Evolutionary conservation across 306 rosid species (phyloP), one percentile per base, ranked within the genome.

Genomic region (Inga oerstediana): DNA sequence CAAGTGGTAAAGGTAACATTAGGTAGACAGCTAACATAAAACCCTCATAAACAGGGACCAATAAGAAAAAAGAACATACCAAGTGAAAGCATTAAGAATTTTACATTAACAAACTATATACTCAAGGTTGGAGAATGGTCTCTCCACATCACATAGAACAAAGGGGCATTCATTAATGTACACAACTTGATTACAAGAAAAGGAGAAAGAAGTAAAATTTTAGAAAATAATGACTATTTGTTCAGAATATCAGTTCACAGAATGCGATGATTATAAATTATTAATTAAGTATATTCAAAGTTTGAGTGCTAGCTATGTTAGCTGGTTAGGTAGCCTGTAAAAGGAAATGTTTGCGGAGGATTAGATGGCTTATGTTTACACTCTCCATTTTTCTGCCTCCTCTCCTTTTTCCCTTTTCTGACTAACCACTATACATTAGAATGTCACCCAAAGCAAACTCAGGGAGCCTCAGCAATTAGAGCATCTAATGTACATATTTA

Each of bases 41-140:
- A 74, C 48, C 35, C 3, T 17, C 20, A n/a, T 32, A 22, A 48
- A 14, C 76, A 59, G 66, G 30, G 27, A 79, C 52, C 34, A 22
- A 13, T 37, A 37, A 68, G 3, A 13, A 70, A 70, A 27, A 86
- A 70, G 72, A 10, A 39, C 3, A 22, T 16, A 75, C 58, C 61
- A 74, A 51, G 76, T 51, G n/a, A 16, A 62, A 74, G 15, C 41
- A 56, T 59, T 51, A 72, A 54, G 22, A 54, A 54, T 54, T 54
- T 54, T 2, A 69, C 16, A 16, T 78, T 17, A 79, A 61, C 86
- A 85, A 90, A 89, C 97, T 84, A 94, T 94, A 77, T 94, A 94
- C 76, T 94, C 98, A 22, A 94, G 95, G 88, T 94, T 94, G 78
- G 95, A 94, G 85, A 94, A 94, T n/a, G 98, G 98, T 75, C 95